A percentile compares a stretch with the other conserved stretches of the same genome.
phyloP scores from a whole-genome alignment of 2,329 filamentous ascomycete species.

The Fusarium sublunatum region DNA sequence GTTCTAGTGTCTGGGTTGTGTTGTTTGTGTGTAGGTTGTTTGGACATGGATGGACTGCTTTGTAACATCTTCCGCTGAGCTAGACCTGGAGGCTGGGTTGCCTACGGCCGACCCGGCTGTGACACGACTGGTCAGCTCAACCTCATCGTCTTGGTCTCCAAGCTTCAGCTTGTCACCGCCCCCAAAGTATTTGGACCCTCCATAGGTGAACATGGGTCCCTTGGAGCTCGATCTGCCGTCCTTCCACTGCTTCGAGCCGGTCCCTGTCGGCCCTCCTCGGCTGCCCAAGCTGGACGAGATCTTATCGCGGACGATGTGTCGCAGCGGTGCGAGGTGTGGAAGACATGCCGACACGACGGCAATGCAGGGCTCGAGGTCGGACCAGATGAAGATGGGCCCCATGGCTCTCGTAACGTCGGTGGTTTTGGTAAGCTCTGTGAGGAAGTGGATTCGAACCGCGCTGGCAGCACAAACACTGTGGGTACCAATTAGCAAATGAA shows the following conservation, averaged over 20 bases:
- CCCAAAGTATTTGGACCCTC: slow-evolving; percentile 15
- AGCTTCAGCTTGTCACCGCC: slow-evolving; percentile 7
- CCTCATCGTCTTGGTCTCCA: slow-evolving; percentile 12
- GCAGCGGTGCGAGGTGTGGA: slow-evolving; percentile 19
- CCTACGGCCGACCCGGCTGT: no score
- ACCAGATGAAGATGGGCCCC: slow-evolving; percentile 27
- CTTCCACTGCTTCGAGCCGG: neutral
- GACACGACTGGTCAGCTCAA: slow-evolving; percentile 4
- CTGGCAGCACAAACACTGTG: slow-evolving; percentile 22
- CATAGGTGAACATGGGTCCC: slow-evolving; percentile 10
- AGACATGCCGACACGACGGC: slow-evolving; percentile 24
- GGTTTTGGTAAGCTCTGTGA: slow-evolving; percentile 8
- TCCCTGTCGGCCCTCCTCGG: neutral
- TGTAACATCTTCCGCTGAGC: neutral
- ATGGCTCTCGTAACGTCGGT: slow-evolving; percentile 11
- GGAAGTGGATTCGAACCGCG: slow-evolving; percentile 15
- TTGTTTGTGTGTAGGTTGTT: neutral
- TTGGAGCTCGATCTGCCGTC: neutral
- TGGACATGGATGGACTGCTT: neutral
- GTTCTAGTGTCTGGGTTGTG: neutral
- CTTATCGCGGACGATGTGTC: slow-evolving; percentile 9
- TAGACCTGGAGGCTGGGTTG: neutral
- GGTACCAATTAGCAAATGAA: neutral
- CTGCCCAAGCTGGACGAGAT: slow-evolving; percentile 8
- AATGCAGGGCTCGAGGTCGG: slow-evolving; percentile 20